Evolutionary conservation across 1,139 yeast species (phyloP), one percentile per base, ranked within the genome.

Genomic region (Suhomyces terraborum): DNA sequence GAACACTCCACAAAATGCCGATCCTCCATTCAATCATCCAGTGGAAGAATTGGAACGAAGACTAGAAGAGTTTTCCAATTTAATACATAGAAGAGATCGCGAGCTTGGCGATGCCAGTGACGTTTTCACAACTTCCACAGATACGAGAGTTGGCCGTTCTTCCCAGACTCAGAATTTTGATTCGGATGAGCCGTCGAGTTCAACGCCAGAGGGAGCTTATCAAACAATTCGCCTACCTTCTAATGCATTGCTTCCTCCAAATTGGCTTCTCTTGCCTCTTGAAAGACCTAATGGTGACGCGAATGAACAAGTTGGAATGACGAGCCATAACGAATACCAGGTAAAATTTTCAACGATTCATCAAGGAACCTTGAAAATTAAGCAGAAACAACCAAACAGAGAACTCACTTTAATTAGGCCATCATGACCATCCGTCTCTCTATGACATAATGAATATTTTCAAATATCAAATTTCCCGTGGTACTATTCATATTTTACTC

Each of bases 261-360:
- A 60, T 32, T 67, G 73, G 73, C 51, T 61, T 1, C 29, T 65
- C 6, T 43, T 68, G 16, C 74, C 74, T 1, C 38, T 66, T 7
- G 48, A 49, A 29, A 40, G 39, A 39, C 26, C 40, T 2, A 18
- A 21, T 6, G 17, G 14, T 4, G 12, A 23, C 12, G 14, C 38
- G 3, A 6, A 7, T 21, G 35, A 30, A 2, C n/a, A 14, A 10
- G 23, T 31, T 14, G 36, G 33, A 5, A 26, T 25, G 5, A 30
- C 14, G n/a, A 31, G 22, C 7, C 38, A 28, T 10, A 29, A 28
- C 12, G 32, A 40, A 17, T 45, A 39, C 25, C 22, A 19, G n/a
- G 45, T 44, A 14, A 41, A 31, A 13, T 44, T 41, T 34, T 44
- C 47, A 4, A 38, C 35, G 13, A n/a, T n/a, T 9, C 34, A 38